Base-by-base conservation (phyloP, 208 protist genomes). In the Leishmania martiniquensis region DNA sequence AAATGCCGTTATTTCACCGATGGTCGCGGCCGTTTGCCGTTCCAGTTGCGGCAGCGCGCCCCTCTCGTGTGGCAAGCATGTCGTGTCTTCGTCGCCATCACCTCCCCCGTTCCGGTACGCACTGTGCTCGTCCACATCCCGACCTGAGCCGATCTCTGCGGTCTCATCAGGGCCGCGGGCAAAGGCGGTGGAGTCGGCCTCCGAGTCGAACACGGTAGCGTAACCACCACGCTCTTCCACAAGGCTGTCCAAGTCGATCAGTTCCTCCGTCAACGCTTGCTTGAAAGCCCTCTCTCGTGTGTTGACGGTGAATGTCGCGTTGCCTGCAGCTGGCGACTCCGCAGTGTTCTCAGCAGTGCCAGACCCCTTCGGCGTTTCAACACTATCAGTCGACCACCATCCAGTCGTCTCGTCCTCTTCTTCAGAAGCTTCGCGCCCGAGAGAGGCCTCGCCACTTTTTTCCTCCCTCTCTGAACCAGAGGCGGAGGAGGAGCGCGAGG, bases 1-100 rank as follows among this genome's bases (percentile, higher is more conserved):
- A 47, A 89, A 85, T 49, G 81, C 75, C 13, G 75, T 80, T 2
- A 59, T 51, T 37, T 82, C 83, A 59, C 89, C 86, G 34, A 85
- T 65, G 37, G 67, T 39, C 6, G 66, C 68, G 42, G 49, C 79
- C 7, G 1, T n/a, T 54, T 39, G 7, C 17, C 15, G 34, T 15
- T 4, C 22, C 37, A 1, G 70, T 17, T 54, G 34, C 20, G 51
- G 0, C 6, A 6, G 13, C 70, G 20, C 20, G n/a, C 34, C 22
- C 2, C 15, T 29, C 25, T 7, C 34, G 39, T 17, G 25, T 44
- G 10, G 66, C 66, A 20, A 32, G 10, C 44, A 15, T 25, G 42
- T 9, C 22, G 34, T 6, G 54, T 4, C 9, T 1, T 13, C 34
- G 12, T 45, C 51, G 20, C 29, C 44, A 10, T 70, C 20, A 10